Evolutionary conservation across 2,329 filamentous ascomycete species (phyloP).

Genomic region (Shiraia bambusicola): DNA sequence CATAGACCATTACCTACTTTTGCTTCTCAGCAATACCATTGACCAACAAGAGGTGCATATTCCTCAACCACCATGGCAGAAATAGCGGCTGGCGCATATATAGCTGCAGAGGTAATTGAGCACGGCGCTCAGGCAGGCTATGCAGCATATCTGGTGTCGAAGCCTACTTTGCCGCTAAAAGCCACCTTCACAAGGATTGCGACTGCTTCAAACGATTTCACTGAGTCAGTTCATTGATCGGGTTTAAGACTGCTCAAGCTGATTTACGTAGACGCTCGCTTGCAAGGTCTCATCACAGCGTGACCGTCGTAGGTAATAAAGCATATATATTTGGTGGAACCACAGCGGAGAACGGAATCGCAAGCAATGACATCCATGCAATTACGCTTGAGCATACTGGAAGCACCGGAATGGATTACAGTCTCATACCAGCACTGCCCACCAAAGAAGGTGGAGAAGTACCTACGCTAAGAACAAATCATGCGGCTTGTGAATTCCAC

Average conservation of each 20-base stretch:
- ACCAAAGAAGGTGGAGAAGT: constrained; percentile 33
- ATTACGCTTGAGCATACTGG: constrained; percentile 39
- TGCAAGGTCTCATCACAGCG: constrained; percentile 42
- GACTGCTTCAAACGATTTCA: constrained; percentile 38
- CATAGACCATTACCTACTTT: not conserved
- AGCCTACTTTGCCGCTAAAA: constrained; percentile 48
- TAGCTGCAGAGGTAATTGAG: constrained; percentile 43
- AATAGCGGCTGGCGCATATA: constrained; percentile 42
- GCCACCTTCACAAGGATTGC: constrained; percentile 47
- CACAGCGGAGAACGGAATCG: constrained; percentile 37
- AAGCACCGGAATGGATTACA: constrained; percentile 43
- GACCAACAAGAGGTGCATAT: too few relatives aligned
- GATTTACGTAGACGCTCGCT: constrained; percentile 26
- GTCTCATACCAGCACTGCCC: constrained; percentile 45
- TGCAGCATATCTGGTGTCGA: constrained; percentile 46
- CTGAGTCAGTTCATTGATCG: constrained; percentile 23
- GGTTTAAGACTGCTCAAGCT: constrained; percentile 6
- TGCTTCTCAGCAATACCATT: too few relatives aligned
- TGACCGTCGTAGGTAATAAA: constrained; percentile 46
- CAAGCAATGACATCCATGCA: constrained; percentile 48
- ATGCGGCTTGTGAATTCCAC: constrained; percentile 46
- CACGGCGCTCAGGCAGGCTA: constrained; percentile 44
- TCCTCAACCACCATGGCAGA: constrained; percentile 39
- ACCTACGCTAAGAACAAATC: constrained; percentile 40
- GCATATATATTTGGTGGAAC: constrained; percentile 51